Conservation (phyloP, 2,329 filamentous ascomycete genomes). For the Penicillium occitanis region DNA sequence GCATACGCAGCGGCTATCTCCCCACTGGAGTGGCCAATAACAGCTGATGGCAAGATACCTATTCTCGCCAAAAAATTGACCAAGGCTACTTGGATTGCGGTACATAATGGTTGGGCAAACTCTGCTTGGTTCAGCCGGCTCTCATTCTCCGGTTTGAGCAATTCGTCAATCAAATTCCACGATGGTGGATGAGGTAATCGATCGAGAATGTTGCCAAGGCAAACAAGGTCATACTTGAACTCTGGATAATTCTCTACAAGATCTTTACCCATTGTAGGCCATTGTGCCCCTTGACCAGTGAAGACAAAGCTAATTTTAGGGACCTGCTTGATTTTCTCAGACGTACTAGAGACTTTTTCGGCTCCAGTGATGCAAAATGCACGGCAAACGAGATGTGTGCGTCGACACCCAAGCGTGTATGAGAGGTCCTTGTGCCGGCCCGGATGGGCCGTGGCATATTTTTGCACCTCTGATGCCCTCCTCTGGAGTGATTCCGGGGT, state of each 20-base stretch:
- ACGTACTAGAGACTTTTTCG: not conserved
- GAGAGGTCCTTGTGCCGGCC: not conserved
- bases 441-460: not conserved
- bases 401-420: not conserved
- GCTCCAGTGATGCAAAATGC: not conserved
- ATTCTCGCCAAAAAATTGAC: not conserved
- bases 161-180: not conserved
- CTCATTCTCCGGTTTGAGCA: not conserved
- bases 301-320: constrained; percentile 24
- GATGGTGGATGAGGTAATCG: not conserved
- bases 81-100: not conserved
- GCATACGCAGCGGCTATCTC: constrained; percentile 54
- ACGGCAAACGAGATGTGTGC: not conserved
- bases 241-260: constrained; percentile 18
- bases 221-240: not conserved
- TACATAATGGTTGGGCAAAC: not conserved
- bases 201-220: not conserved
- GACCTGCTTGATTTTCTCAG: not conserved
- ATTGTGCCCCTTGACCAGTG: constrained; percentile 37
- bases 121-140: not conserved
- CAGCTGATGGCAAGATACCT: not conserved
- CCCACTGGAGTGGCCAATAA: constrained; percentile 50
- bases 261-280: constrained; percentile 29
- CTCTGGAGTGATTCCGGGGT: not conserved
- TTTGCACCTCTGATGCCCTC: not conserved